Percentiles rank a stretch among this genome's conserved stretches.
Evolutionary conservation across 2,329 filamentous ascomycete genomes (phyloP).

Genomic region (Colletotrichum tanaceti): DNA sequence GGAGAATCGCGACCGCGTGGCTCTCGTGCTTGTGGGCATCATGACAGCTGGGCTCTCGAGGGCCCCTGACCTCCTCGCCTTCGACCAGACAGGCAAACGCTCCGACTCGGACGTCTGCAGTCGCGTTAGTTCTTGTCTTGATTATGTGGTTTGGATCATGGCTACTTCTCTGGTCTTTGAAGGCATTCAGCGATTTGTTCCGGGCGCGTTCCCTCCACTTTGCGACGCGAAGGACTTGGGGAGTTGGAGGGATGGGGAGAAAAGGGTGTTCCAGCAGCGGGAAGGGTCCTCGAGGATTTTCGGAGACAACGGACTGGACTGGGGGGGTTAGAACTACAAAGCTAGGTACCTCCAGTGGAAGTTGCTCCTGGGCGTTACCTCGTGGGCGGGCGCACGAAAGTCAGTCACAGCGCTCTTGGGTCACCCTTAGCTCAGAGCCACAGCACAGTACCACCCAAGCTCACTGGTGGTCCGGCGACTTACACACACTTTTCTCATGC

Average conservation of each 20-base stretch:
- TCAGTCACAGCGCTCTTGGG: conserved; percentile 32
- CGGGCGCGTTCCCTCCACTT: conserved; percentile 44
- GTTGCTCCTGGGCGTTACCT: conserved; percentile 2
- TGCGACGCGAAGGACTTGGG: conserved; percentile 44
- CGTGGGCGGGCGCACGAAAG: conserved; percentile 15
- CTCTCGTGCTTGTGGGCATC: conserved; percentile 59
- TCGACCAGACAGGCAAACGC: conserved; percentile 34
- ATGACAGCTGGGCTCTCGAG: conserved; percentile 44
- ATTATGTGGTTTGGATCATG: neutral
- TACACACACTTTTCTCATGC: conserved; percentile 30
- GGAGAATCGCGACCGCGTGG: conserved; percentile 67
- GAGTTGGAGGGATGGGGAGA: conserved; percentile 38
- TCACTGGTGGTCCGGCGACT: conserved; percentile 29
- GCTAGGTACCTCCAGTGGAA: conserved; percentile 19
- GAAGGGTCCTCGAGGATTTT: conserved; percentile 42
- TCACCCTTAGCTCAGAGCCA: conserved; percentile 29
- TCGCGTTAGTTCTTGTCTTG: conserved; percentile 38
- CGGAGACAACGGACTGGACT: conserved; percentile 43
- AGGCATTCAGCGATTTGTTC: conserved; percentile 41
- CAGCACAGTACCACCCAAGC: conserved; percentile 31
- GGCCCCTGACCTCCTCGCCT: conserved; percentile 41
- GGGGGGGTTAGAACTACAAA: conserved; percentile 41
- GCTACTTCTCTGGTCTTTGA: conserved; percentile 44
- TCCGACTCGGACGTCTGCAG: conserved; percentile 30
- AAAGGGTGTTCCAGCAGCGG: conserved; percentile 42